Evolutionary conservation across 352 stramenopile genomes (phyloP), one percentile per base, ranked within the genome.

Genomic region (Globisporangium parvum): DNA sequence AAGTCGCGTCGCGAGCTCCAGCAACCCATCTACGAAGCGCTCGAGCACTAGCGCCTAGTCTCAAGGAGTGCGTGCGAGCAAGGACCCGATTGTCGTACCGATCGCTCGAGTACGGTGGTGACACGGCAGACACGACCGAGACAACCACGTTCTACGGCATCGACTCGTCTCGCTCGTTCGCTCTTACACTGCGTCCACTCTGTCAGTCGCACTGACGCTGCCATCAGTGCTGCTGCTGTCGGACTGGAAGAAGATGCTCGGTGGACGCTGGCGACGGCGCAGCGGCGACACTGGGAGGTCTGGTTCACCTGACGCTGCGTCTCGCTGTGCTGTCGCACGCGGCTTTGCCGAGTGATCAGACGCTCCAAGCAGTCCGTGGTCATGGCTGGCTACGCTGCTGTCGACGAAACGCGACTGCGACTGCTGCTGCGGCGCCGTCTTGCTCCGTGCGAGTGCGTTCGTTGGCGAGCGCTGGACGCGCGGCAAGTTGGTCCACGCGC

Each of bases 401-500:
- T 37, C 31, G 10, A 8, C 8, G 10, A 37, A 37, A 5, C 6
- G 26, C 26, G 26, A 9, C 11, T 17, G 11, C 5, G 18, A 12
- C 63, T 44, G 8, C 35, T 48, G 11, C 45, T 42, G 6, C 10
- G 20, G 26, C 20, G 8, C 6, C 4, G 24, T 2, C 14, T n/a
- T 18, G 28, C 47, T 53, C 47, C 26, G 28, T 26, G 17, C 28
- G 47, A 20, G 26, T 18, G 28, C 41, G 28, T 70, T 69, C 9
- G 64, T 74, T 4, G 80, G 80, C 28, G 80, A 87, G 39, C 76
- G 69, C 50, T 88, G 76, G 17, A 91, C 77, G 21, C 78, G 78
- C 2, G 84, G 84, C 49, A 93, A 51, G 52, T 93, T 91, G 44
- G 75, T 78, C 84, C 84, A 93, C n/a, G 79, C 65, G 28, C 59